Conservation (phyloP, 2,329 filamentous ascomycete species). For the Escovopsis sp. region DNA sequence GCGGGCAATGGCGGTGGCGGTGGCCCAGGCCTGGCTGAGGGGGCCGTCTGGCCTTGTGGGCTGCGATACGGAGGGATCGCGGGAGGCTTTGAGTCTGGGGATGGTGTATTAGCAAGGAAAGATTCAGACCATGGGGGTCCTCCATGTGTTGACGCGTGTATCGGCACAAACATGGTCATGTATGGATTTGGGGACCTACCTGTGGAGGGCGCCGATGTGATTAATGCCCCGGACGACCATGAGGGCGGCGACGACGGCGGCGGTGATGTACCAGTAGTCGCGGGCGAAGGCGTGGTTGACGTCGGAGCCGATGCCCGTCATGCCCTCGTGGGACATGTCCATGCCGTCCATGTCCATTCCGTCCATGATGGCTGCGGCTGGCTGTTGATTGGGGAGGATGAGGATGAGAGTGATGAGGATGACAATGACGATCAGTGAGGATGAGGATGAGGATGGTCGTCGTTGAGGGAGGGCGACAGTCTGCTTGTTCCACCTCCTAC, state of each 20-base stretch:
- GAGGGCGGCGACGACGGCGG: constrained; percentile 29
- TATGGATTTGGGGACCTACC: constrained; percentile 17
- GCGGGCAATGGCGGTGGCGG: constrained; percentile 38
- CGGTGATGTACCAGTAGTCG: constrained; percentile 44
- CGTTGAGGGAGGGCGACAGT: too few species aligned
- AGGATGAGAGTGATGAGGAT: too few species aligned
- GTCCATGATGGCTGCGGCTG: background rate
- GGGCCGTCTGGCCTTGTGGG: constrained; percentile 35
- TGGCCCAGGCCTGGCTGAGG: constrained; percentile 39
- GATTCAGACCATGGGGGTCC: too few species aligned
- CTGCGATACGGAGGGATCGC: constrained; percentile 26
- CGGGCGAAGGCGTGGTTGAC: constrained; percentile 36
- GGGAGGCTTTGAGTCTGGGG: constrained; percentile 30
- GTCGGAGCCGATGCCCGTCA: constrained; percentile 23
- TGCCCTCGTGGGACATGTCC: constrained; percentile 15
- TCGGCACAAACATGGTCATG: too few species aligned
- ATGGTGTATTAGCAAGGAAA: background rate
- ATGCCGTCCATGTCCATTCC: constrained; percentile 7
- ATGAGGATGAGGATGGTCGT: too few species aligned
- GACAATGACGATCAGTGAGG: too few species aligned
- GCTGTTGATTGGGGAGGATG: background rate
- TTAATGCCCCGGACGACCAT: constrained; percentile 27
- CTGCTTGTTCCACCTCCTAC: too few species aligned
- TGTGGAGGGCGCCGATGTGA: constrained; percentile 23
- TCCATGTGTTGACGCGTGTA: too few species aligned